Percentiles rank a stretch among this genome's conserved stretches.
Evolutionary conservation across 202 grass and related monocot species (phyloP).

Genomic region (Carex sylvatica): DNA sequence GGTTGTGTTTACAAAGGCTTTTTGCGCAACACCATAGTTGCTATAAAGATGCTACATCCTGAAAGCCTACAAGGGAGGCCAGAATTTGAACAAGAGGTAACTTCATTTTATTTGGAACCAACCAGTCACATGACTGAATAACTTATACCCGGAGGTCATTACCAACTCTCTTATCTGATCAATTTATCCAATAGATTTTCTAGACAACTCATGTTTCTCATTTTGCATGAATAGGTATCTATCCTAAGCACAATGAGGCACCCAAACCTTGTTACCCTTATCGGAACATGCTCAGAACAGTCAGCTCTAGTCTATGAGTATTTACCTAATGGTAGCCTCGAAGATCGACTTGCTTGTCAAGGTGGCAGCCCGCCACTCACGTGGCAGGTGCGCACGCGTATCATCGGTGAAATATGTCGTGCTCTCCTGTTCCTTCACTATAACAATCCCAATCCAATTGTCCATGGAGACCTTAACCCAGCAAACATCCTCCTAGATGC

Average conservation of each 20-base stretch:
- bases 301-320: slow-evolving; percentile 24
- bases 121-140: too few relatives aligned
- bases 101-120: not conserved
- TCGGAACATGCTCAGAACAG: not conserved
- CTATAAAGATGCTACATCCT: slow-evolving; percentile 49
- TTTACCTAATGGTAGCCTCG: slow-evolving; percentile 56
- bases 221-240: slow-evolving; percentile 38
- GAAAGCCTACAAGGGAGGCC: slow-evolving; percentile 34
- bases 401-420: slow-evolving; percentile 51
- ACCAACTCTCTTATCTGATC: not conserved
- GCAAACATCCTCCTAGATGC: slow-evolving; percentile 61
- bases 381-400: slow-evolving; percentile 49
- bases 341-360: slow-evolving; percentile 34
- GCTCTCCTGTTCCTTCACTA: slow-evolving; percentile 66
- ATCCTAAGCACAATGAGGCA: slow-evolving; percentile 60
- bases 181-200: not conserved
- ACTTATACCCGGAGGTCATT: not conserved
- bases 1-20: slow-evolving; percentile 4
- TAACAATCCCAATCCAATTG: slow-evolving; percentile 44
- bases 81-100: slow-evolving; percentile 68
- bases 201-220: not conserved
- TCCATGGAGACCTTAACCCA: slow-evolving; percentile 59
- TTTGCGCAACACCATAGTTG: slow-evolving; percentile 41
- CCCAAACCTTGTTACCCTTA: slow-evolving; percentile 60
- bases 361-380: slow-evolving; percentile 36